A percentile compares a stretch with the other conserved stretches of the same genome.
These are phyloP conservation scores for Passiflora organensis DNA, from an alignment of 345 rosid species.

Conservation along the genomic window DNA sequence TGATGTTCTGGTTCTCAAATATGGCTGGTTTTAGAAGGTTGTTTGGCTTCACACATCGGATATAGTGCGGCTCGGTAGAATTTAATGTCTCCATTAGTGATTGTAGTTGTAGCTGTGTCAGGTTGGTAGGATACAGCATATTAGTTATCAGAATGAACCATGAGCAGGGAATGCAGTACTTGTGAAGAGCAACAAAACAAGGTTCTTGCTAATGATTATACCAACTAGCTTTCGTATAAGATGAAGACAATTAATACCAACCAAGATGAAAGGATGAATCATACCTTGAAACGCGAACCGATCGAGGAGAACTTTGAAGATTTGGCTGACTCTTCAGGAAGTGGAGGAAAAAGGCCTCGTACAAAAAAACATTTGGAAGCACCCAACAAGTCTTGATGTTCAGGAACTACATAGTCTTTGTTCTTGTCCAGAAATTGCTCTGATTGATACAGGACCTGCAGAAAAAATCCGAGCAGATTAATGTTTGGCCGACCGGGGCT, in stretches of 20 bases:
- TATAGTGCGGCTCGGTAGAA: slow-evolving; percentile 93
- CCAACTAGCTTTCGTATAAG: not conserved
- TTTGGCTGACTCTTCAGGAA: slow-evolving; percentile 81
- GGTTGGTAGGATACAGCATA: slow-evolving; percentile 17
- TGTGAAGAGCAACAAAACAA: too few relatives aligned
- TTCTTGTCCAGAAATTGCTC: slow-evolving; percentile 94
- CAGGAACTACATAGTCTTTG: slow-evolving; percentile 94
- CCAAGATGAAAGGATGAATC: slow-evolving; percentile 6
- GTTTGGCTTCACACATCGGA: slow-evolving; percentile 97
- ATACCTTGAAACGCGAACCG: slow-evolving; percentile 91
- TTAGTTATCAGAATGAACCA: slow-evolving; percentile 17
- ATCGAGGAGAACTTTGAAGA: slow-evolving; percentile 96
- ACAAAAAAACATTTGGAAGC: slow-evolving; percentile 83
- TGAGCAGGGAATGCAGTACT: too few relatives aligned
- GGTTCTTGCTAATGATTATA: not conserved
- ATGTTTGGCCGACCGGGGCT: slow-evolving; percentile 3
- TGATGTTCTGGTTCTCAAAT: slow-evolving; percentile 89
- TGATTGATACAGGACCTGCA: slow-evolving; percentile 88
- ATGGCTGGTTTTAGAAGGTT: slow-evolving; percentile 86
- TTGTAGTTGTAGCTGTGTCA: slow-evolving; percentile 91
- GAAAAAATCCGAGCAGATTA: slow-evolving; percentile 6
- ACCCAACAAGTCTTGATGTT: slow-evolving; percentile 83
- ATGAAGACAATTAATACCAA: not conserved
- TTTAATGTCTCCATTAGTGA: slow-evolving; percentile 84
- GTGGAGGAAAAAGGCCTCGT: slow-evolving; percentile 83